A percentile compares a stretch with the other conserved stretches of the same genome.
Conservation (phyloP, 768 basidiomycete species). For the Serendipita sp. region DNA sequence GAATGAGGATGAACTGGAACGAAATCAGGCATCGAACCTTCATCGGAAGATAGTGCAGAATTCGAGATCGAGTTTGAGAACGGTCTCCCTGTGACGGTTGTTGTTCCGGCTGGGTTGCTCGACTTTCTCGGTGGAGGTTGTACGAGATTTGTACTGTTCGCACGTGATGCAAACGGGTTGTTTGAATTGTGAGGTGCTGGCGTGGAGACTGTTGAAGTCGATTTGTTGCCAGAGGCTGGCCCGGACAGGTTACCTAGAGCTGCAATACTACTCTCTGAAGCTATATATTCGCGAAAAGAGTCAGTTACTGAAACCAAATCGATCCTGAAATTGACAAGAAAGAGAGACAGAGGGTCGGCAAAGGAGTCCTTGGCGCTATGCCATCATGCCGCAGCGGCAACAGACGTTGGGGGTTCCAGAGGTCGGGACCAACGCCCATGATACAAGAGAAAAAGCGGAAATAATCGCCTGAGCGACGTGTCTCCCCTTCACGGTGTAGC, state of each 20-base stretch:
- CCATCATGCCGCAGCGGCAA: neutral
- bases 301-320: too few species aligned
- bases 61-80: conserved; percentile 1
- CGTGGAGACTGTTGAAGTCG: neutral
- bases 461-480: too few species aligned
- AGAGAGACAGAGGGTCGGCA: too few species aligned
- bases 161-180: neutral
- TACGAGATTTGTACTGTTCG: neutral
- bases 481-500: too few species aligned
- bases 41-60: neutral
- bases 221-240: neutral
- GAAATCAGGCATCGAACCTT: conserved; percentile 1
- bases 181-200: neutral
- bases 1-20: neutral
- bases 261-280: too few species aligned
- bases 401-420: neutral
- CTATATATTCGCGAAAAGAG: too few species aligned
- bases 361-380: neutral
- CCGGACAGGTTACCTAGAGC: too few species aligned
- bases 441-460: too few species aligned
- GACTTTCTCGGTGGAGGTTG: neutral
- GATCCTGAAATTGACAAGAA: too few species aligned
- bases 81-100: neutral
- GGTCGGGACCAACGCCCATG: neutral
- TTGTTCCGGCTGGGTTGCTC: neutral